A percentile compares a stretch with the other conserved stretches of the same genome.
Conservation (phyloP, 495 filamentous ascomycete genomes). For the Aspergillus olivimuriae region DNA sequence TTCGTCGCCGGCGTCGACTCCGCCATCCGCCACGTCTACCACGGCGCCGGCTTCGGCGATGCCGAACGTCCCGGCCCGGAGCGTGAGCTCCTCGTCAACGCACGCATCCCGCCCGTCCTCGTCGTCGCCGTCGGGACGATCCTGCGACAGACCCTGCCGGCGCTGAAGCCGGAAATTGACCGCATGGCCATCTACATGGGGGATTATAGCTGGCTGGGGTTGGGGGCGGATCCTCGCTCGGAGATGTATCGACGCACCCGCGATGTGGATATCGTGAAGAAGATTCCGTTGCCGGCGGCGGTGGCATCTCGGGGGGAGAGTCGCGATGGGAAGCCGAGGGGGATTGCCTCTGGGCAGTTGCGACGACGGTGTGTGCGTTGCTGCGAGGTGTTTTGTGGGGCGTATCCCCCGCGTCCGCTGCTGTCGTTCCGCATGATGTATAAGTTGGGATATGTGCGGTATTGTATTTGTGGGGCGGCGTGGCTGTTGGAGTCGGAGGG, state of each 20-base stretch:
- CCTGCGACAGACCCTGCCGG: constrained; percentile 33
- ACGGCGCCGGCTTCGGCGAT: constrained; percentile 39
- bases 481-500: constrained; percentile 31
- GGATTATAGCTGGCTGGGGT: constrained; percentile 46
- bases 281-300: constrained; percentile 24
- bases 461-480: constrained; percentile 41
- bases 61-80: constrained; percentile 41
- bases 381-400: constrained; percentile 36
- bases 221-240: constrained; percentile 34
- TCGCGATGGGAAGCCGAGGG: not conserved
- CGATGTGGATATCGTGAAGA: constrained; percentile 42
- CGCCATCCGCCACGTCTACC: constrained; percentile 41
- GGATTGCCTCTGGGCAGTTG: constrained; percentile 1
- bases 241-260: constrained; percentile 29
- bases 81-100: constrained; percentile 42
- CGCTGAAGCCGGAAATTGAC: constrained; percentile 38
- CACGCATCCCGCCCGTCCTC: constrained; percentile 38
- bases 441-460: constrained; percentile 33
- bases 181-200: constrained; percentile 42
- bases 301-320: not conserved
- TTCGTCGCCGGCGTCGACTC: constrained; percentile 42
- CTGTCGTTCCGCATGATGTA: constrained; percentile 34
- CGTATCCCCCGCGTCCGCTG: constrained; percentile 27
- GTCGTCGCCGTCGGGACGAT: constrained; percentile 36
- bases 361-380: constrained; percentile 37